Base-by-base conservation (phyloP, 306 rosid species). In the Cucurbita moschata region DNA sequence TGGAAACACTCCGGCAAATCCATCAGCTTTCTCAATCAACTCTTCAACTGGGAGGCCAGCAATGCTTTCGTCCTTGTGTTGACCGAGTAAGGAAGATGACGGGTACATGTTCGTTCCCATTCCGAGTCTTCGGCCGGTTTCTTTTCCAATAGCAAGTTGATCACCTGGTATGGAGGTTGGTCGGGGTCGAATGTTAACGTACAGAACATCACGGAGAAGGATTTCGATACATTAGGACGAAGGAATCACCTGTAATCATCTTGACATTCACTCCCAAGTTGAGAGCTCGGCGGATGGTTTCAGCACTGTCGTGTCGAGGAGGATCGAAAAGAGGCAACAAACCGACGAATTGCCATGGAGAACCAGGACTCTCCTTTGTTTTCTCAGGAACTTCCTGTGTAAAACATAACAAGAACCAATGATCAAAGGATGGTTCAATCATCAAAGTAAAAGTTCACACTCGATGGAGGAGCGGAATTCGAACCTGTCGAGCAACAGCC, bases 71-170 rank as follows among this genome's bases (percentile, higher is more conserved):
- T 94, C 99, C 81, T 88, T 90, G 95, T 89, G 73, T 75, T 94
- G 95, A 39, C 99, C 99, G 44, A 94, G 96, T 82, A 94, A 89
- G 58, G 99, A 79, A 81, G 97, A 82, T 78, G 97, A 90, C 10
- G 99, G 99, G 42, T 94, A 94, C 99, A 94, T 94, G 81, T 94
- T 94, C 71, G 99, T 87, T 80, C 99, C 99, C 99, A 94, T 94
- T 54, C 99, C 99, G 47, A 94, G 99, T 76, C 99, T 89, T 54
- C 99, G 78, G 6, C 99, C 99, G 40, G 99, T 94, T 75, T 94
- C 99, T 87, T 94, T 94, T 16, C 90, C 99, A 12, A 94, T 94
- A 81, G 99, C 99, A 78, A 94, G 99, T 81, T 94, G 99, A 82
- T 94, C 99, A 59, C 98, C 98, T 94, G 50, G 18, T 59, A 75